Percentiles rank a stretch among this genome's conserved stretches.
phyloP scores from a whole-genome alignment of 2,329 filamentous ascomycete species.

The Cryphonectria carpinicola region DNA sequence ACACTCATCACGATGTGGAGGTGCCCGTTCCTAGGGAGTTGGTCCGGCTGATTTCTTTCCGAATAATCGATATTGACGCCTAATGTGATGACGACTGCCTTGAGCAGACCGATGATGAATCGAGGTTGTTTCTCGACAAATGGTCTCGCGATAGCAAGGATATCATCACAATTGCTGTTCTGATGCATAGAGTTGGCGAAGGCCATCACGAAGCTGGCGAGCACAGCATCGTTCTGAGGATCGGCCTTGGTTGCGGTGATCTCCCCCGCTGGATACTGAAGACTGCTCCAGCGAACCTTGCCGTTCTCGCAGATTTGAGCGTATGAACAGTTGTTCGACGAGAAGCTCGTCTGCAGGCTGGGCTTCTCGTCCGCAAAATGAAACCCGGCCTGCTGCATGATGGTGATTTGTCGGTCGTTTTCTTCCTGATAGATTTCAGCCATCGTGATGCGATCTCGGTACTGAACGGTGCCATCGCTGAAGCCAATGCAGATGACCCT shows the following conservation, averaged over 20 bases:
- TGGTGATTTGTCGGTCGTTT: slow-evolving; percentile 68
- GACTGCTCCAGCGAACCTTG: slow-evolving; percentile 60
- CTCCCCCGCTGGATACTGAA: slow-evolving; percentile 55
- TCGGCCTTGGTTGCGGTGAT: slow-evolving; percentile 54
- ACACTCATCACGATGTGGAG: slow-evolving; percentile 79
- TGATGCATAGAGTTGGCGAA: slow-evolving; percentile 51
- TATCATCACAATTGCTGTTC: slow-evolving; percentile 66
- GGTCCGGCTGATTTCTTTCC: slow-evolving; percentile 71
- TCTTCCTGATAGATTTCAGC: slow-evolving; percentile 66
- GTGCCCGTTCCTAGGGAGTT: slow-evolving; percentile 71
- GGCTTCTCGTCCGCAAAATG: slow-evolving; percentile 67
- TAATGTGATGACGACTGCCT: slow-evolving; percentile 69
- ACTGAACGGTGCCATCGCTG: slow-evolving; percentile 80
- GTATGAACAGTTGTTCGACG: slow-evolving; percentile 63
- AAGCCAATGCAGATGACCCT: slow-evolving; percentile 74
- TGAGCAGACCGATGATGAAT: slow-evolving; percentile 65
- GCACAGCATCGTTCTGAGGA: slow-evolving; percentile 56
- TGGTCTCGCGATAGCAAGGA: slow-evolving; percentile 69
- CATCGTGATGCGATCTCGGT: slow-evolving; percentile 77
- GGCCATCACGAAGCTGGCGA: slow-evolving; percentile 64
- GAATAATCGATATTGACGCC: slow-evolving; percentile 82
- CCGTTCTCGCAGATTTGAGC: slow-evolving; percentile 62
- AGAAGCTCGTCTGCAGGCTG: slow-evolving; percentile 65
- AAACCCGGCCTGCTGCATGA: slow-evolving; percentile 78
- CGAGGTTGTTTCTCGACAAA: slow-evolving; percentile 48